Evolutionary conservation across 2,329 filamentous ascomycete genomes (phyloP).

Genomic region (Penicillium griseofulvum): DNA sequence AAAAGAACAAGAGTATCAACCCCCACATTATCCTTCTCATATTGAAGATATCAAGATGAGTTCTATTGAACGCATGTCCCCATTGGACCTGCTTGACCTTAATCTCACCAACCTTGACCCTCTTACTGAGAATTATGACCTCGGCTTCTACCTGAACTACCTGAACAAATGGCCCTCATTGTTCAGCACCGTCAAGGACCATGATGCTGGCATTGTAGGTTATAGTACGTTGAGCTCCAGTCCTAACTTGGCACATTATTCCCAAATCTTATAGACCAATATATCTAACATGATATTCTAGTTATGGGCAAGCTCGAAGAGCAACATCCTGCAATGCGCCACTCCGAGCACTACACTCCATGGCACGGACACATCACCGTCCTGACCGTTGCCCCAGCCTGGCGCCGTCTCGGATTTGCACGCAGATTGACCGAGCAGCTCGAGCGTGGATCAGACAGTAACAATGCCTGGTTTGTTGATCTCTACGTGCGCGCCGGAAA

Average conservation of each 20-base stretch:
- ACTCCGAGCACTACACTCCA: slow-evolving; percentile 89
- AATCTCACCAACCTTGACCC: slow-evolving; percentile 95
- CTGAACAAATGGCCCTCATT: slow-evolving; percentile 93
- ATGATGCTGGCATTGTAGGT: slow-evolving; percentile 82
- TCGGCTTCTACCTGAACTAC: slow-evolving; percentile 94
- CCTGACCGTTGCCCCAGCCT: slow-evolving; percentile 83
- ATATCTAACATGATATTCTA: slow-evolving; percentile 38
- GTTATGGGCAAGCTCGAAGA: slow-evolving; percentile 97
- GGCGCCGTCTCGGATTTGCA: slow-evolving; percentile 81
- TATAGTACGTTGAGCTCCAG: slow-evolving; percentile 66
- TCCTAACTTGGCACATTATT: neutral
- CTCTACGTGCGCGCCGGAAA: slow-evolving; percentile 91
- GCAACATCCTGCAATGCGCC: slow-evolving; percentile 69
- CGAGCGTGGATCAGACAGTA: slow-evolving; percentile 76
- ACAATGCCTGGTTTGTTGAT: slow-evolving; percentile 92
- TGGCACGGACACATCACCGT: slow-evolving; percentile 99
- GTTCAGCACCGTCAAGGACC: slow-evolving; percentile 87
- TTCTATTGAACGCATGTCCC: slow-evolving; percentile 79
- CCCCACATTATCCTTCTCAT: slow-evolving; percentile 20
- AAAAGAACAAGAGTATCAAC: slow-evolving; percentile 12
- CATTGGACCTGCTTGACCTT: slow-evolving; percentile 80
- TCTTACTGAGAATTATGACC: slow-evolving; percentile 95
- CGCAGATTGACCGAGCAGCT: slow-evolving; percentile 77
- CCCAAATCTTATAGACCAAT: neutral
- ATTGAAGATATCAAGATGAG: slow-evolving; percentile 57